phyloP scores from a whole-genome alignment of 345 rosid species.

The Eutrema japonicum region DNA sequence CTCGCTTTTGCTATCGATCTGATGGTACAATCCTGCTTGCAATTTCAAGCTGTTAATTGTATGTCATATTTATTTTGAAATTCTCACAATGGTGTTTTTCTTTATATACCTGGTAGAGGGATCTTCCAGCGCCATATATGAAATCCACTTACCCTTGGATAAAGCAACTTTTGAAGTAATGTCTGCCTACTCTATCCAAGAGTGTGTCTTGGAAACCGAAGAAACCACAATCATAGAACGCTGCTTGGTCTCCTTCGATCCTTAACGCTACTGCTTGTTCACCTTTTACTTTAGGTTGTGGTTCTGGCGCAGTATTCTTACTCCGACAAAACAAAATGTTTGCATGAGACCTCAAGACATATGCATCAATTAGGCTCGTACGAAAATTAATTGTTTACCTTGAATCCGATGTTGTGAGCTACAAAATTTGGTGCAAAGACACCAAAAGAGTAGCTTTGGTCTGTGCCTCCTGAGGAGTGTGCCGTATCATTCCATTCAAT shows the following conservation, averaged over 20 bases:
- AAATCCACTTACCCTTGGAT: slow-evolving; percentile 68
- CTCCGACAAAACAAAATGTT: neutral
- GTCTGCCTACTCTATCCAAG: slow-evolving; percentile 60
- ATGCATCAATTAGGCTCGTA: neutral
- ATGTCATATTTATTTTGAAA: neutral
- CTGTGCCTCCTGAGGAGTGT: no score
- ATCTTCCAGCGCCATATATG: slow-evolving; percentile 75
- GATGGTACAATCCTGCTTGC: slow-evolving; percentile 52
- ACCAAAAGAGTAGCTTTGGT: neutral
- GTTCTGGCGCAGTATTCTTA: slow-evolving; percentile 65
- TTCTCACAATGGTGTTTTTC: neutral
- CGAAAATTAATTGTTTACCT: neutral
- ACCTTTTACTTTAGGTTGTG: slow-evolving; percentile 59
- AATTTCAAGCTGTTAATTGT: neutral
- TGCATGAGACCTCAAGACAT: neutral
- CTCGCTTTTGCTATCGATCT: slow-evolving; percentile 52
- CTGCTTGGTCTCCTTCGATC: slow-evolving; percentile 64
- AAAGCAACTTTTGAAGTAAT: slow-evolving; percentile 62
- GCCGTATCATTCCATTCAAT: no score
- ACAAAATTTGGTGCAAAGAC: neutral
- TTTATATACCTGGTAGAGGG: slow-evolving; percentile 56
- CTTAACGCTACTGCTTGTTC: slow-evolving; percentile 71
- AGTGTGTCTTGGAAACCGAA: slow-evolving; percentile 83
- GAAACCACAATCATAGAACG: slow-evolving; percentile 68
- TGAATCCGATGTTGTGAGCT: no score